Conservation (phyloP, 2,329 filamentous ascomycete species). For the Cordyceps militaris region DNA sequence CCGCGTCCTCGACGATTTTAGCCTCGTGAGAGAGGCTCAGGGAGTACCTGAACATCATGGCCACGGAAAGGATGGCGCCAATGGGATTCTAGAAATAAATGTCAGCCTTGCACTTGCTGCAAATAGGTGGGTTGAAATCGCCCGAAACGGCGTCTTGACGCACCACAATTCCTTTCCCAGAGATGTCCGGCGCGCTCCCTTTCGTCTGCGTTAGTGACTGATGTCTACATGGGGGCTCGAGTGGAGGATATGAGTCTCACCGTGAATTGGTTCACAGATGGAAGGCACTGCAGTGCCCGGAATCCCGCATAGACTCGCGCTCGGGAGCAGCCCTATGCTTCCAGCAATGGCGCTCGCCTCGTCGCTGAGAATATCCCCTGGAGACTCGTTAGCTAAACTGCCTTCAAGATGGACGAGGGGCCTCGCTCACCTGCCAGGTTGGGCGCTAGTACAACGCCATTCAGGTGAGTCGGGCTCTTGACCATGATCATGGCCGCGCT, state of each 20-base stretch:
- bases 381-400: constrained; percentile 39
- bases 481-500: constrained; percentile 97
- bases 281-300: constrained; percentile 84
- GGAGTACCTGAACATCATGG: constrained; percentile 95
- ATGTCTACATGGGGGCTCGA: neutral
- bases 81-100: constrained; percentile 49
- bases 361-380: constrained; percentile 93
- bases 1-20: constrained; percentile 71
- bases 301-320: constrained; percentile 77
- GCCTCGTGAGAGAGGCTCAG: constrained; percentile 73
- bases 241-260: constrained; percentile 37
- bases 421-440: constrained; percentile 48
- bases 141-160: no score
- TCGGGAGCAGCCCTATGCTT: constrained; percentile 79
- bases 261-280: constrained; percentile 97
- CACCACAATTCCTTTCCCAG: constrained; percentile 73
- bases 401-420: neutral
- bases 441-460: constrained; percentile 85
- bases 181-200: constrained; percentile 90
- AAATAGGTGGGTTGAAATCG: no score
- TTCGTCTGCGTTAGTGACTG: neutral
- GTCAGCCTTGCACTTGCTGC: no score
- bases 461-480: constrained; percentile 82
- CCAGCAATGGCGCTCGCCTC: constrained; percentile 85
- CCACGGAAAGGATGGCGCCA: constrained; percentile 82